These are phyloP conservation scores for Fusarium foetens DNA, from an alignment of 2,329 filamentous ascomycete species.

Conservation along the genomic window DNA sequence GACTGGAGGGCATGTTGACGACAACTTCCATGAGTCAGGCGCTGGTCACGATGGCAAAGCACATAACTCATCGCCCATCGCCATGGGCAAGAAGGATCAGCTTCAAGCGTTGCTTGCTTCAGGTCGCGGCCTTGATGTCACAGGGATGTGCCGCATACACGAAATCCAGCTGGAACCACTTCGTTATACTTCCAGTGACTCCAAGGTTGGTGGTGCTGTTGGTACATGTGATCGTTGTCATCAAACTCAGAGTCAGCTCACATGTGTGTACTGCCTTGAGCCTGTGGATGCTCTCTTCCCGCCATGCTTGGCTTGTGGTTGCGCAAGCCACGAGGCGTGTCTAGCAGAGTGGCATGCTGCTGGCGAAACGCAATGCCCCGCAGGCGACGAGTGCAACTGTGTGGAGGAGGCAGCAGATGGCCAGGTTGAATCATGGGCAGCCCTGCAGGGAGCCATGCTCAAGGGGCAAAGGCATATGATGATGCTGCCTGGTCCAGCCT, in stretches of 20 bases:
- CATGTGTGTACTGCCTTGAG: constrained; percentile 71
- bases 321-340: constrained; percentile 68
- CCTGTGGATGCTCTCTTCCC: constrained; percentile 69
- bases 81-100: constrained; percentile 67
- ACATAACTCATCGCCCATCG: constrained; percentile 59
- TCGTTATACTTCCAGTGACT: constrained; percentile 56
- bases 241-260: constrained; percentile 64
- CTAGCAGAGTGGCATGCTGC: constrained; percentile 68
- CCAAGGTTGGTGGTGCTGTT: constrained; percentile 58
- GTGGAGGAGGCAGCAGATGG: constrained; percentile 65
- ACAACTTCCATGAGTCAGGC: constrained; percentile 50
- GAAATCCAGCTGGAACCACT: constrained; percentile 71
- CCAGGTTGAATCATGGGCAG: constrained; percentile 70
- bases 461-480: constrained; percentile 44
- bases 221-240: constrained; percentile 64
- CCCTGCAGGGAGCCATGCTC: constrained; percentile 53
- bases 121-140: constrained; percentile 69
- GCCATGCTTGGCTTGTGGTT: constrained; percentile 71
- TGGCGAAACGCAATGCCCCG: constrained; percentile 67
- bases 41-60: constrained; percentile 53
- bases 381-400: constrained; percentile 73
- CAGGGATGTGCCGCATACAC: constrained; percentile 70
- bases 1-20: constrained; percentile 44
- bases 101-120: constrained; percentile 61
- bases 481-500: constrained; percentile 45